Conservation (phyloP, 2,329 filamentous ascomycete genomes). For the Rhexocercosporidium sp. region DNA sequence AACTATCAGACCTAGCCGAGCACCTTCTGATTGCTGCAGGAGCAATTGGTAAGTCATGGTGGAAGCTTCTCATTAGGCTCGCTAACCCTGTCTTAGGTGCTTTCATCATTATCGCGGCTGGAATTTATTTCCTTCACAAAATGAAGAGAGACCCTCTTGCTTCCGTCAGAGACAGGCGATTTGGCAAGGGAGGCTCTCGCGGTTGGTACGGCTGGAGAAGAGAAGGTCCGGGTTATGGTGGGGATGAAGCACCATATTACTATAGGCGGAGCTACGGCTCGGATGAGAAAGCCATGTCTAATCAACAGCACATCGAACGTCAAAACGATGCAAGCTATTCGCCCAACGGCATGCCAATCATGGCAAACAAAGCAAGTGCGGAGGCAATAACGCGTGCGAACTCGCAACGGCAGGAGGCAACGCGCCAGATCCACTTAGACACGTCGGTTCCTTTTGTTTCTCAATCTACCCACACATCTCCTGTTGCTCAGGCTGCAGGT, state of each 20-base stretch:
- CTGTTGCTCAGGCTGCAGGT: constrained; percentile 11
- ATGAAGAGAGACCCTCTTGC: constrained; percentile 31
- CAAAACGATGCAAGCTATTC: constrained; percentile 27
- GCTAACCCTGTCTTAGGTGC: constrained; percentile 33
- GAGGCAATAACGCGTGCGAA: constrained; percentile 21
- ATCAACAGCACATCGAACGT: constrained; percentile 25
- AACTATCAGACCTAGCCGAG: constrained; percentile 35
- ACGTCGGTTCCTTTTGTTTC: constrained; percentile 26
- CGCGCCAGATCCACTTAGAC: constrained; percentile 23
- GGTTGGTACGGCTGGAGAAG: constrained; percentile 38
- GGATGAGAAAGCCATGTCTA: constrained; percentile 29
- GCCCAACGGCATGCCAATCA: constrained; percentile 19
- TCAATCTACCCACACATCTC: constrained; percentile 17
- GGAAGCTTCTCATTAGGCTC: not conserved
- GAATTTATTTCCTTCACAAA: constrained; percentile 35
- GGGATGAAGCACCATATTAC: constrained; percentile 34
- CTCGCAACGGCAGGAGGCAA: constrained; percentile 22
- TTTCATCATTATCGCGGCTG: constrained; percentile 37
- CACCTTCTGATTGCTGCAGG: constrained; percentile 38
- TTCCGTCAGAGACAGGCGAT: constrained; percentile 23
- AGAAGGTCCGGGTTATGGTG: constrained; percentile 18
- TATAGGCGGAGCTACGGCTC: constrained; percentile 16
- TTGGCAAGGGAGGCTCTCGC: constrained; percentile 33
- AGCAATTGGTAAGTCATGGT: constrained; percentile 36
- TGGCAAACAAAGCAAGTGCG: constrained; percentile 25